phyloP scores from a whole-genome alignment of 2,329 filamentous ascomycete species.

The Aureobasidium sp. region DNA sequence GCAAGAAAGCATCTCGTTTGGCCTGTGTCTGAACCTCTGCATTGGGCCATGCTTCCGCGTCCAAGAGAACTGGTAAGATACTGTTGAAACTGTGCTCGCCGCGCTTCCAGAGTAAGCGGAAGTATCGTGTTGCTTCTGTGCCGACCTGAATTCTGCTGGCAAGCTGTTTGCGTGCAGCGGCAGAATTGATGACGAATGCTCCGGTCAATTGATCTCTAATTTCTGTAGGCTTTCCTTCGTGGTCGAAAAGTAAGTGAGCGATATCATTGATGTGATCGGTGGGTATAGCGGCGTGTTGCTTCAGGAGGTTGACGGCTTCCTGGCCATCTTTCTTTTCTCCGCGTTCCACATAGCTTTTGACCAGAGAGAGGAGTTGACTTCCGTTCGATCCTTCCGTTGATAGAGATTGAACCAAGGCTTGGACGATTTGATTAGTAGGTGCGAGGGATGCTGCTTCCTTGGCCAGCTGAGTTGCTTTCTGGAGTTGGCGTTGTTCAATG shows the following conservation, averaged over 20 bases:
- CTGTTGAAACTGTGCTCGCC: constrained; percentile 39
- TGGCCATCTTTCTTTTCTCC: constrained; percentile 32
- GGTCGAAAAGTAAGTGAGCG: constrained; percentile 34
- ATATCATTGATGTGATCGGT: constrained; percentile 30
- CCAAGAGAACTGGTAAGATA: constrained; percentile 33
- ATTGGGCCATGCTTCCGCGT: constrained; percentile 32
- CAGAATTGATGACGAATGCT: constrained; percentile 12
- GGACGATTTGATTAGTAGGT: constrained; percentile 3
- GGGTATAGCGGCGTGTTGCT: constrained; percentile 23
- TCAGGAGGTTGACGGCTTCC: constrained; percentile 26
- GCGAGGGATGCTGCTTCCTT: constrained; percentile 10
- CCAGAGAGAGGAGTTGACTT: background rate
- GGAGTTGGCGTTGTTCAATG: constrained; percentile 4
- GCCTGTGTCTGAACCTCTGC: constrained; percentile 36
- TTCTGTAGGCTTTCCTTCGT: constrained; percentile 20
- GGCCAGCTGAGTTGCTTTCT: constrained; percentile 8
- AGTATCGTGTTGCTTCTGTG: constrained; percentile 19
- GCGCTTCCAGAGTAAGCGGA: constrained; percentile 34
- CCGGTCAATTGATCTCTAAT: constrained; percentile 33
- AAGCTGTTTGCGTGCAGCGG: constrained; percentile 32
- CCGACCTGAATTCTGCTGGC: constrained; percentile 18
- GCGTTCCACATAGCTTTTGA: constrained; percentile 17
- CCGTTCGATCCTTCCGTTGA: background rate
- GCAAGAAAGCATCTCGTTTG: constrained; percentile 55
- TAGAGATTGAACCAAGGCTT: background rate